These are phyloP conservation scores for Periglandula ipomoeae DNA, from an alignment of 2,329 filamentous ascomycete species.

Conservation along the genomic window DNA sequence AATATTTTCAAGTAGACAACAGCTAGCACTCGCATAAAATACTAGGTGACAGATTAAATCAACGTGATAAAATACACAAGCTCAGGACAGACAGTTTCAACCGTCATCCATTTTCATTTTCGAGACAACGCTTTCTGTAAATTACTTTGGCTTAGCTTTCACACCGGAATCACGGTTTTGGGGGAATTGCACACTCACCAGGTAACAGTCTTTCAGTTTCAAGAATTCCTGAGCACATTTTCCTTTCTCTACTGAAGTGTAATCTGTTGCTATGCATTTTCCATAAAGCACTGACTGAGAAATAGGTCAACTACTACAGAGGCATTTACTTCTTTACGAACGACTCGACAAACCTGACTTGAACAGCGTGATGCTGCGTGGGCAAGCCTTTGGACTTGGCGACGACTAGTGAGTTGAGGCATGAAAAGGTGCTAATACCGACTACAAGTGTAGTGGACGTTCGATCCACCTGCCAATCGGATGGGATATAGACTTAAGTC, in stretches of 20 bases:
- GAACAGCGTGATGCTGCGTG: slow-evolving; percentile 46
- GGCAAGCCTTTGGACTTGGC: slow-evolving; percentile 48
- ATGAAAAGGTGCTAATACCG: slow-evolving; percentile 1
- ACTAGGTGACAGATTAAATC: too few relatives aligned
- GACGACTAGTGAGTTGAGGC: slow-evolving; percentile 15
- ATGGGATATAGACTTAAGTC: too few relatives aligned
- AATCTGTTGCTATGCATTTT: slow-evolving; percentile 84
- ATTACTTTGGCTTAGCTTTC: not conserved
- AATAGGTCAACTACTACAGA: not conserved
- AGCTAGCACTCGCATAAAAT: too few relatives aligned
- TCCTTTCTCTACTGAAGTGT: slow-evolving; percentile 82
- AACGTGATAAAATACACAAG: too few relatives aligned
- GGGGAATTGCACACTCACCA: slow-evolving; percentile 46
- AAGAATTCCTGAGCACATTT: slow-evolving; percentile 84
- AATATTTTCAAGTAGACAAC: not conserved
- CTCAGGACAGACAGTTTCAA: too few relatives aligned
- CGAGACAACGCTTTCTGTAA: slow-evolving; percentile 18
- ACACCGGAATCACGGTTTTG: not conserved
- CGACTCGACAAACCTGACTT: slow-evolving; percentile 33
- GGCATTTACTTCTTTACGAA: not conserved
- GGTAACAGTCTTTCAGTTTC: slow-evolving; percentile 75
- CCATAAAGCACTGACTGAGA: slow-evolving; percentile 73
- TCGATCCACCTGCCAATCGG: too few relatives aligned
- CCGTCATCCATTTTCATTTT: slow-evolving; percentile 5
- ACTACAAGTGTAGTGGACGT: too few relatives aligned